Base-by-base conservation (phyloP, 139 green algal species). In the Coccomyxa sp. region DNA sequence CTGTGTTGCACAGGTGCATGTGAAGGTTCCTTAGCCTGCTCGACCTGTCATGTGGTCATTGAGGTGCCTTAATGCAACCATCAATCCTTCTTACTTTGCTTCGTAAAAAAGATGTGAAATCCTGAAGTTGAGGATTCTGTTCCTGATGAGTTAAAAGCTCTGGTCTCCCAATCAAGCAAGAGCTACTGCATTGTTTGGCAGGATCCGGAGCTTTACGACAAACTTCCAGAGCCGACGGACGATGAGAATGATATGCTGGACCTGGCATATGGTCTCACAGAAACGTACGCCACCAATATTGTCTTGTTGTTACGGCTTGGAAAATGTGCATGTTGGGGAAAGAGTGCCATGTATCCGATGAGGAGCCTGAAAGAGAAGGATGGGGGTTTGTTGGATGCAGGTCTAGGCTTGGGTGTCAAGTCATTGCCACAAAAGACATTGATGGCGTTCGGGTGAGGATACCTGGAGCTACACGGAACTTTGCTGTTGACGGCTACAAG, bases 181-280 rank as follows among this genome's bases (percentile, higher is more conserved):
- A 28, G 63, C 21, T 71, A 10, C 30, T 79, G 28, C 74, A 79
- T 17, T 51, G 38, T 51, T 51, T 51, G 21, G 31, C 86, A 97
- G 93, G 90, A 96, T 81, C 88, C 95, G 67, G 92, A 94, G 0
- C 91, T 91, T 31, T 99, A 94, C 88, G 93, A 97, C 77, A 92
- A 90, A 63, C 77, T 99, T 0, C 90, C 91, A 9, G 97, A 99
- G 83, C 88, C 97, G 10, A 90, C 89, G 21, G 97, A 99, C 28
- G 97, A 99, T 86, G 97, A 99, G 88, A 96, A 99, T 60, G 97
- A 99, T 87, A 99, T 99, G 97, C 90, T 99, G 45, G 97, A 99
- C 94, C 90, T 99, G 45, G 97, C 97, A 0, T 99, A 98, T 91
- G 97, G 95, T 0, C 91, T 99, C 11, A 98, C 94, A 27, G 96